phyloP scores from a whole-genome alignment of 2,329 filamentous ascomycete species.

The Microcyclospora pomicola region DNA sequence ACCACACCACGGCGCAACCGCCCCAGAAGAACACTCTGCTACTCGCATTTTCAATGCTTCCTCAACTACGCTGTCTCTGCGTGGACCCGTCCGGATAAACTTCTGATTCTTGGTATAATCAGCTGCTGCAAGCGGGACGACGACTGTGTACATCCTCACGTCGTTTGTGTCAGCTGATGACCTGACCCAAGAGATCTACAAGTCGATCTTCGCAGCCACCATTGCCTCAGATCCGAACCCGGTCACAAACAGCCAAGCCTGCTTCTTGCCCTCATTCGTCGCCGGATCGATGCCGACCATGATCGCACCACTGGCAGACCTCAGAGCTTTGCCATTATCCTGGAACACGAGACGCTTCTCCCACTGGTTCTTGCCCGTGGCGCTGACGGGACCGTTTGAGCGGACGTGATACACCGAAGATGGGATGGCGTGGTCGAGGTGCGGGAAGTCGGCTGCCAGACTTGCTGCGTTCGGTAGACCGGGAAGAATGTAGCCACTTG shows the following conservation, averaged over 20 bases:
- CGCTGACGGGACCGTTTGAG: constrained; percentile 8
- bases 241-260: constrained; percentile 45
- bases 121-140: too few species aligned
- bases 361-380: constrained; percentile 21
- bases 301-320: constrained; percentile 38
- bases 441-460: constrained; percentile 26
- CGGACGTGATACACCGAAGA: constrained; percentile 35
- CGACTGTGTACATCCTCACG: too few species aligned
- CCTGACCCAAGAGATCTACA: constrained; percentile 15
- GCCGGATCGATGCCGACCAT: constrained; percentile 40
- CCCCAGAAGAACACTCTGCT: too few species aligned
- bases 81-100: too few species aligned
- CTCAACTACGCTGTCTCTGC: too few species aligned
- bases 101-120: too few species aligned
- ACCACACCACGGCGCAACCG: too few species aligned
- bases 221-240: constrained; percentile 39
- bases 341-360: constrained; percentile 40
- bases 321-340: constrained; percentile 40
- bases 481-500: constrained; percentile 40
- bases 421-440: constrained; percentile 27
- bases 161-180: too few species aligned
- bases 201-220: constrained; percentile 40
- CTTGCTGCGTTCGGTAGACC: constrained; percentile 33
- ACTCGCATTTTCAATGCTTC: too few species aligned
- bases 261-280: constrained; percentile 29